A percentile compares a stretch with the other conserved stretches of the same genome.
phyloP scores from a whole-genome alignment of 495 filamentous ascomycete species.

The Poronia punctata region DNA sequence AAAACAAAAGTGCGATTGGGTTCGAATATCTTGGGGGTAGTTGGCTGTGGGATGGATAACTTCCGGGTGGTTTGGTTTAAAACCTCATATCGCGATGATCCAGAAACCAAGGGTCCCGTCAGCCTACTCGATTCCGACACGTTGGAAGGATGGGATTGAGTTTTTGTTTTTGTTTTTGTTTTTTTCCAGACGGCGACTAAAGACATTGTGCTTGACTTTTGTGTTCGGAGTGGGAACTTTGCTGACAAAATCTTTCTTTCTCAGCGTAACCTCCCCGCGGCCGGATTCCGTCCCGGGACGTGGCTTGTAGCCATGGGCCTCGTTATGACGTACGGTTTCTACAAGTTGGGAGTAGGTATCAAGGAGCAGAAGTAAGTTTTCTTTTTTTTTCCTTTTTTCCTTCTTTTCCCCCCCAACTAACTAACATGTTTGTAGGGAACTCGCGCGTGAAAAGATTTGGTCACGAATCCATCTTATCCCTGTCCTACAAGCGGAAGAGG shows the following conservation, averaged over 20 bases:
- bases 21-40: no score
- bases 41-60: no score
- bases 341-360: slow-evolving; percentile 67
- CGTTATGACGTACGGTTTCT: slow-evolving; percentile 85
- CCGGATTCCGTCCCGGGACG: slow-evolving; percentile 75
- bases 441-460: slow-evolving; percentile 97
- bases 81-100: no score
- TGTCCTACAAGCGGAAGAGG: slow-evolving; percentile 88
- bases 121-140: no score
- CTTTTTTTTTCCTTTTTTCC: slow-evolving; percentile 12
- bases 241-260: neutral
- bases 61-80: no score
- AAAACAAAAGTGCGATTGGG: no score
- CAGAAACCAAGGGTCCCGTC: no score
- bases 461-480: slow-evolving; percentile 86
- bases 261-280: slow-evolving; percentile 85
- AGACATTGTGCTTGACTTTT: neutral
- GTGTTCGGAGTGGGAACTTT: neutral
- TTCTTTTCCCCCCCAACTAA: slow-evolving; percentile 7
- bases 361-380: slow-evolving; percentile 75
- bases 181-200: neutral
- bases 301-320: slow-evolving; percentile 67
- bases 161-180: neutral
- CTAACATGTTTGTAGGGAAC: slow-evolving; percentile 56
- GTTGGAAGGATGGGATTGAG: no score